Evolutionary conservation across 2,329 filamentous ascomycete species (phyloP), one percentile per base, ranked within the genome.

Genomic region (Dothiorella sarmentorum): DNA sequence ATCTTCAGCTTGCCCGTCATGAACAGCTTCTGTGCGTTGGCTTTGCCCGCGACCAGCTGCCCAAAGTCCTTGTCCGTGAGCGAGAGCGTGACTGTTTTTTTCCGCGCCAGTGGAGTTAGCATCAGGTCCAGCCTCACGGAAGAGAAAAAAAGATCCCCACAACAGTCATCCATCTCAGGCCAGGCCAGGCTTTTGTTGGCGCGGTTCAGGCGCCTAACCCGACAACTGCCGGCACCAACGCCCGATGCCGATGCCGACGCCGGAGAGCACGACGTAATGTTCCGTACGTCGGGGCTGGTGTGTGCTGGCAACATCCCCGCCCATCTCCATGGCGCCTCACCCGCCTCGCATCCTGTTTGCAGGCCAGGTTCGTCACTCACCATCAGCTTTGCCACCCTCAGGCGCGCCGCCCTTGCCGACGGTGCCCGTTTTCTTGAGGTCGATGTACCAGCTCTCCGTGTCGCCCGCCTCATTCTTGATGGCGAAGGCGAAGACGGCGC

Each of bases 1-100:
- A 97, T 85, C 89, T 97, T 99, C 71, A 99, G 82, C 83, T 96
- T 97, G 69, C 94, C 94, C n/a, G 85, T 85, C 93, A 99, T 97
- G 79, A 97, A 97, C 64, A 99, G 80, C 67, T 87, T 86, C 82
- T 99, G 94, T 59, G 94, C 91, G 72, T 97, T 96, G 68, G 90
- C 91, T 80, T 95, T 91, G 72, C 94, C 94, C 35, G 81, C 70
- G 57, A 96, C 86, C 64, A 99, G 83, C 73, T 88, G 87, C 65
- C 79, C 85, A 71, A 99, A 99, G 76, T 97, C 91, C 60, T 85
- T 83, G 63, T 99, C 94, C 61, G 86, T 89, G 65, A 97, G 84
- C 4, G 82, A 75, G 44, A 97, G 83, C n/a, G 90, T 95, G 61
- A 97, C 93, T 60, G 52, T 35, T 3, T 26, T 27, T 26, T 9